phyloP scores from a whole-genome alignment of 495 filamentous ascomycete species.

The Baudoinia panamericana region DNA sequence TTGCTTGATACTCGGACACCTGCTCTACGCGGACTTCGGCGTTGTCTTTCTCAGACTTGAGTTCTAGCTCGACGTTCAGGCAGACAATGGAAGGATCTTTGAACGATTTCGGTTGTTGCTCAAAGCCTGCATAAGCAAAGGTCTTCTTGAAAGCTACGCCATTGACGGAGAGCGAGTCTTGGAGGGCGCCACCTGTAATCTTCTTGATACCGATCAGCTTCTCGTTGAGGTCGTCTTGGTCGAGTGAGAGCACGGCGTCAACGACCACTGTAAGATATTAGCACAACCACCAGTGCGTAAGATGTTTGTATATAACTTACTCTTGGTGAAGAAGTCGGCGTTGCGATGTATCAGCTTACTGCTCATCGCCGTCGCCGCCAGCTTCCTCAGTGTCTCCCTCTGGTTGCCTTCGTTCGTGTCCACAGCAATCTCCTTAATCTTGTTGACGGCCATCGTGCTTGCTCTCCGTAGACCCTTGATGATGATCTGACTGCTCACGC shows the following conservation, averaged over 20 bases:
- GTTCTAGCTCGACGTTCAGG: conserved; percentile 90
- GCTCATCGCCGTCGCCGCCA: conserved; percentile 97
- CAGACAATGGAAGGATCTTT: conserved; percentile 87
- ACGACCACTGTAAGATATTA: conserved; percentile 57
- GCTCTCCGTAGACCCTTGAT: conserved; percentile 90
- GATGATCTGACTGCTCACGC: conserved; percentile 92
- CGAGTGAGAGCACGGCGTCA: conserved; percentile 89
- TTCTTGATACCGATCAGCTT: conserved; percentile 97
- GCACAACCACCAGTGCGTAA: background rate
- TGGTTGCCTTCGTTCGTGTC: conserved; percentile 74
- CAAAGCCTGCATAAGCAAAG: conserved; percentile 96
- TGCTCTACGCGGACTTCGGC: conserved; percentile 96
- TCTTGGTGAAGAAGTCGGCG: conserved; percentile 93
- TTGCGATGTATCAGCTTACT: conserved; percentile 98
- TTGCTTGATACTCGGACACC: conserved; percentile 97
- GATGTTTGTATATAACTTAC: conserved; percentile 36
- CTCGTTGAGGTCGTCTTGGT: conserved; percentile 94
- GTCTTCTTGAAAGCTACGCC: conserved; percentile 99
- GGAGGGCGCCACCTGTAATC: conserved; percentile 88
- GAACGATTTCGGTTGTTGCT: conserved; percentile 96
- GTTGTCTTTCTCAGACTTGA: conserved; percentile 98
- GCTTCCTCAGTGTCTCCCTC: conserved; percentile 74
- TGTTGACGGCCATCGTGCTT: conserved; percentile 87
- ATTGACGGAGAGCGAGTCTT: conserved; percentile 94
- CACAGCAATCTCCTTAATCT: conserved; percentile 93